Percentiles rank a stretch among this genome's conserved stretches.
phyloP scores from a whole-genome alignment of 768 basidiomycete species.

The Podaxis sp. region DNA sequence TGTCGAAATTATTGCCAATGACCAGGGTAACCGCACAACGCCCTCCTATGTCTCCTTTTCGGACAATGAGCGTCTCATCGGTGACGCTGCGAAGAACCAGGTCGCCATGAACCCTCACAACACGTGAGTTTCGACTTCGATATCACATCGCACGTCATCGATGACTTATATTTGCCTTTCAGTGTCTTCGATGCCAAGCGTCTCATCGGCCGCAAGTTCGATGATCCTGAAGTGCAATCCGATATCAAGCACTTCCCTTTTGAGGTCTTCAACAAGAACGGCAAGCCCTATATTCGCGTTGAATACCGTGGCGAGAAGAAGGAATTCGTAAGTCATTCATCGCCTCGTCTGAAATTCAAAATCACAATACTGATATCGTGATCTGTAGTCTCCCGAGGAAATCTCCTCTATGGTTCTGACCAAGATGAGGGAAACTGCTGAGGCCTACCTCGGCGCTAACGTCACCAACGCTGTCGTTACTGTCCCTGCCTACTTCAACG shows the following conservation, averaged over 20 bases:
- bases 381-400: constrained; percentile 84
- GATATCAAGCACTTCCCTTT: constrained; percentile 95
- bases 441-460: constrained; percentile 87
- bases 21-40: constrained; percentile 93
- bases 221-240: constrained; percentile 80
- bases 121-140: constrained; percentile 47
- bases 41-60: constrained; percentile 97
- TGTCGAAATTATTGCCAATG: constrained; percentile 97
- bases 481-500: constrained; percentile 98
- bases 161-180: constrained; percentile 17
- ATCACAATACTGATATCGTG: not conserved
- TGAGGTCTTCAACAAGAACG: constrained; percentile 80
- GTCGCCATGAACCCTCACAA: constrained; percentile 98
- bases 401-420: constrained; percentile 96
- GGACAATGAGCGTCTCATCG: constrained; percentile 94
- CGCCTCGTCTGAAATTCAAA: not conserved
- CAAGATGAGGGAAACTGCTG: constrained; percentile 99
- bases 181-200: constrained; percentile 99
- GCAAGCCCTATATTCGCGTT: constrained; percentile 88
- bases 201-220: constrained; percentile 92
- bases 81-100: constrained; percentile 99
- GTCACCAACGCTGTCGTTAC: constrained; percentile 93
- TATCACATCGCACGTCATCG: not conserved
- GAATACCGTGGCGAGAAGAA: constrained; percentile 93
- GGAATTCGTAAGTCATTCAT: constrained; percentile 70